These are phyloP conservation scores for Globisporangium sylvaticum DNA, from an alignment of 352 stramenopile species.

Conservation along the genomic window DNA sequence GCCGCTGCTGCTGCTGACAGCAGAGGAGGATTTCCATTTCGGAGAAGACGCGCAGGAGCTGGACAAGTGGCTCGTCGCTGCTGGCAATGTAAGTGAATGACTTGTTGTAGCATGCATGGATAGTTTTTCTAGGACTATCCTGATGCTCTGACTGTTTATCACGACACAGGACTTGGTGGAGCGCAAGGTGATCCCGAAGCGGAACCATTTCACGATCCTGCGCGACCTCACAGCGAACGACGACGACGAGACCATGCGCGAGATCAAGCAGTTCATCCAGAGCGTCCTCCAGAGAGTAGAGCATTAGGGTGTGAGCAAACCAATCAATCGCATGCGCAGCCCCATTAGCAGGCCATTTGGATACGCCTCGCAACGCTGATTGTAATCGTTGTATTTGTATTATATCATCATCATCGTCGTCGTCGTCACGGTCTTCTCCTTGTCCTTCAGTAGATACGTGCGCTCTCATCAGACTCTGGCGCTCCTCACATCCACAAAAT, in stretches of 20 bases:
- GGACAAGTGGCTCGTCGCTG: conserved; percentile 45
- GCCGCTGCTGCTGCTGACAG: conserved; percentile 59
- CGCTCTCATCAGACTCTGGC: not conserved
- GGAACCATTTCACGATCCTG: conserved; percentile 79
- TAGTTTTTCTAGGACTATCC: not conserved
- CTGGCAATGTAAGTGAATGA: conserved; percentile 43
- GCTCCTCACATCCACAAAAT: not conserved
- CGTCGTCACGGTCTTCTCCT: too few relatives aligned
- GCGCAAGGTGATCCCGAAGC: conserved; percentile 36
- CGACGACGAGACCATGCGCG: conserved; percentile 34
- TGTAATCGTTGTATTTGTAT: not conserved
- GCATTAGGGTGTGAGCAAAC: not conserved
- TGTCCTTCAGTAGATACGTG: not conserved
- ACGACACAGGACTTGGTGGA: conserved; percentile 30
- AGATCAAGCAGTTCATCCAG: conserved; percentile 46
- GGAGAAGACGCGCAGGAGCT: conserved; percentile 64
- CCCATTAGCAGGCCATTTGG: not conserved
- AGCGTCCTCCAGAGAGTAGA: not conserved
- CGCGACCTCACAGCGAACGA: conserved; percentile 41
- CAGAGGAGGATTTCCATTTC: conserved; percentile 83
- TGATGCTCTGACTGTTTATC: conserved; percentile 6
- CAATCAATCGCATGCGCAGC: not conserved
- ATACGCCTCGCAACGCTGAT: not conserved
- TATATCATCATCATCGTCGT: not conserved
- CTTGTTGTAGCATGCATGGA: not conserved